phyloP scores from a whole-genome alignment of 2,329 filamentous ascomycete species.

The Exserohilum rostratum region DNA sequence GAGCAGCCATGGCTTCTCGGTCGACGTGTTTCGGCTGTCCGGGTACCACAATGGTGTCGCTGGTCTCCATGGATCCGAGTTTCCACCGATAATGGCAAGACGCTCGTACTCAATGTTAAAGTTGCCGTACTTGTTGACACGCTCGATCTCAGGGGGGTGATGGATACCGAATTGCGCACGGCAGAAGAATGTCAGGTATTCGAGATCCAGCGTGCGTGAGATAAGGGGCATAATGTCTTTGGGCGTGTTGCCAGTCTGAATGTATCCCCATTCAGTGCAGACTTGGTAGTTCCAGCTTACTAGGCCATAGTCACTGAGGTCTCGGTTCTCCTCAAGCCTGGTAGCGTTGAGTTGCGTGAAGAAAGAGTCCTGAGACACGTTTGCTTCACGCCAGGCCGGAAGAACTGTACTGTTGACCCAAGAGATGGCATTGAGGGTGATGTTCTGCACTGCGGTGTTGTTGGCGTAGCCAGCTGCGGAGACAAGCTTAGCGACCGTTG shows the following conservation, averaged over 20 bases:
- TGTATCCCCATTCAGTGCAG: slow-evolving; percentile 70
- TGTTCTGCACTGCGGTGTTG: slow-evolving; percentile 52
- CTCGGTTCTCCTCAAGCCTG: slow-evolving; percentile 21
- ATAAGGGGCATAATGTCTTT: slow-evolving; percentile 68
- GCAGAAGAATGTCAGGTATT: slow-evolving; percentile 69
- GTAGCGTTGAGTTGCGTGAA: slow-evolving; percentile 57
- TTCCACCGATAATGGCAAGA: slow-evolving; percentile 77
- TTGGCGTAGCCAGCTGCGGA: slow-evolving; percentile 57
- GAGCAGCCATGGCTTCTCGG: slow-evolving; percentile 72
- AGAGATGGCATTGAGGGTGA: slow-evolving; percentile 63
- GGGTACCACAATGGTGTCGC: slow-evolving; percentile 74
- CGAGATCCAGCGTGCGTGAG: slow-evolving; percentile 70
- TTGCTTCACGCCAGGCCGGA: slow-evolving; percentile 43
- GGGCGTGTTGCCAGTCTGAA: slow-evolving; percentile 75
- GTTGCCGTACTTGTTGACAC: slow-evolving; percentile 78
- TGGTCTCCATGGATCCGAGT: slow-evolving; percentile 79
- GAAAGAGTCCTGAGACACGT: slow-evolving; percentile 56
- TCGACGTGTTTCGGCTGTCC: slow-evolving; percentile 63
- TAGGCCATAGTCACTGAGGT: slow-evolving; percentile 23
- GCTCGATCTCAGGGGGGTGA: slow-evolving; percentile 64
- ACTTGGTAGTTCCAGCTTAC: slow-evolving; percentile 65
- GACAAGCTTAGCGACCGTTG: slow-evolving; percentile 54
- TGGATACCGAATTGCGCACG: slow-evolving; percentile 72
- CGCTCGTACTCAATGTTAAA: slow-evolving; percentile 75
- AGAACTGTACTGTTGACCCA: slow-evolving; percentile 58